These are phyloP conservation scores for Linnemannia elongata DNA, from an alignment of 192 early-diverging fungal genomes.

Conservation along the genomic window DNA sequence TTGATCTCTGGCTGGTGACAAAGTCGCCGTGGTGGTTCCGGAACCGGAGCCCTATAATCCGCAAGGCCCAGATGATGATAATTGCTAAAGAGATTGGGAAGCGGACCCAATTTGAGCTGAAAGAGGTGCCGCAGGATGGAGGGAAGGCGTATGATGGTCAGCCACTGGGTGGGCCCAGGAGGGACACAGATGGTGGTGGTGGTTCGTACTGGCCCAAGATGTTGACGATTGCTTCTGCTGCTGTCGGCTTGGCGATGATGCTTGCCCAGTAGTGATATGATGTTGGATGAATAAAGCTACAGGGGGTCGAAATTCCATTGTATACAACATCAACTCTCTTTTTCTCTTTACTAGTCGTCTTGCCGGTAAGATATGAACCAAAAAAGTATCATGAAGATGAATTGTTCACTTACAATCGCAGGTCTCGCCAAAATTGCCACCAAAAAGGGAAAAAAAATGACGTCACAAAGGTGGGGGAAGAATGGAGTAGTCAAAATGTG, in stretches of 20 bases:
- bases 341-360: background rate
- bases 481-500: no score
- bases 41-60: background rate
- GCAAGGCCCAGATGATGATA: background rate
- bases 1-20: conserved; percentile 24
- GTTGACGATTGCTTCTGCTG: conserved; percentile 10
- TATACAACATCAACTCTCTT: background rate
- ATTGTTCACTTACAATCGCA: no score
- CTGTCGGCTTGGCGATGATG: conserved; percentile 6
- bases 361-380: no score
- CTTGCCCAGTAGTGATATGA: background rate
- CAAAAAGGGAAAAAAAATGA: background rate
- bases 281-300: no score
- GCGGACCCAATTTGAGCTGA: conserved; percentile 23
- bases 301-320: background rate
- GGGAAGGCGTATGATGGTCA: background rate
- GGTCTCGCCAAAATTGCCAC: no score
- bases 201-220: conserved; percentile 2
- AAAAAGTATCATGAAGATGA: no score
- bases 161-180: background rate
- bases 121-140: conserved; percentile 5
- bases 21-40: conserved; percentile 21
- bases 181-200: background rate
- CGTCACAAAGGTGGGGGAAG: no score
- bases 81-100: conserved; percentile 12